A percentile compares a stretch with the other conserved stretches of the same genome.
phyloP scores from a whole-genome alignment of 805 yeast species.

The Nadsonia fulvescens region DNA sequence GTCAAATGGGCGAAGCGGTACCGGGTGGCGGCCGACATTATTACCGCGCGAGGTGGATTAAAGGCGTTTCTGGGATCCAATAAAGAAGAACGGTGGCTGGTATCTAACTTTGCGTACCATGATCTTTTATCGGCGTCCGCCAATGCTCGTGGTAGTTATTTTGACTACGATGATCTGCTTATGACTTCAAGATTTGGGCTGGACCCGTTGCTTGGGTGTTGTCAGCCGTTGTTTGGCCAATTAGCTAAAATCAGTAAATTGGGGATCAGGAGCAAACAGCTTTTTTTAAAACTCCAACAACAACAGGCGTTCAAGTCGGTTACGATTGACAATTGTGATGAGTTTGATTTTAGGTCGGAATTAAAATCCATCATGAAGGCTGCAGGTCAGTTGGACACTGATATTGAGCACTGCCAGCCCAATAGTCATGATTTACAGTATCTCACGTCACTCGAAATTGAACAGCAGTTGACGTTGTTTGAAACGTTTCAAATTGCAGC shows the following conservation, averaged over 20 bases:
- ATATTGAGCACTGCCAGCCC: constrained; percentile 34
- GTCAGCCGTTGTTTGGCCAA: constrained; percentile 42
- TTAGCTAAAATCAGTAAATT: constrained; percentile 51
- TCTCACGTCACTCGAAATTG: constrained; percentile 30
- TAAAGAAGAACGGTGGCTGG: constrained; percentile 49
- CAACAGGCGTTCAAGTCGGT: too few species aligned
- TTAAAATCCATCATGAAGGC: too few species aligned
- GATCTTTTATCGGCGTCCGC: constrained; percentile 51
- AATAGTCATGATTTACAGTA: constrained; percentile 27
- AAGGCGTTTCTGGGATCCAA: constrained; percentile 28
- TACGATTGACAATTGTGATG: too few species aligned
- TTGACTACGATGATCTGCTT: constrained; percentile 37
- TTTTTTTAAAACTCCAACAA: too few species aligned
- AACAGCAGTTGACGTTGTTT: constrained; percentile 49
- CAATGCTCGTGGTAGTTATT: constrained; percentile 36
- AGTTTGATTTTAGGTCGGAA: too few species aligned
- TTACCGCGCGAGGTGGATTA: constrained; percentile 45
- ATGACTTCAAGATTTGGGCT: constrained; percentile 26
- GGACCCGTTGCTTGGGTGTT: constrained; percentile 58
- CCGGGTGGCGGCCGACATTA: constrained; percentile 44
- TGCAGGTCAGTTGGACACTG: constrained; percentile 25
- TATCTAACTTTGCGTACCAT: constrained; percentile 65
- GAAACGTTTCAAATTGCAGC: constrained; percentile 56
- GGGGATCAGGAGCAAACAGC: constrained; percentile 34
- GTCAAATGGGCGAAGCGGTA: constrained; percentile 53